A percentile compares a stretch with the other conserved stretches of the same genome.
Conservation (phyloP, 345 rosid genomes). For the Citrus unshiu region DNA sequence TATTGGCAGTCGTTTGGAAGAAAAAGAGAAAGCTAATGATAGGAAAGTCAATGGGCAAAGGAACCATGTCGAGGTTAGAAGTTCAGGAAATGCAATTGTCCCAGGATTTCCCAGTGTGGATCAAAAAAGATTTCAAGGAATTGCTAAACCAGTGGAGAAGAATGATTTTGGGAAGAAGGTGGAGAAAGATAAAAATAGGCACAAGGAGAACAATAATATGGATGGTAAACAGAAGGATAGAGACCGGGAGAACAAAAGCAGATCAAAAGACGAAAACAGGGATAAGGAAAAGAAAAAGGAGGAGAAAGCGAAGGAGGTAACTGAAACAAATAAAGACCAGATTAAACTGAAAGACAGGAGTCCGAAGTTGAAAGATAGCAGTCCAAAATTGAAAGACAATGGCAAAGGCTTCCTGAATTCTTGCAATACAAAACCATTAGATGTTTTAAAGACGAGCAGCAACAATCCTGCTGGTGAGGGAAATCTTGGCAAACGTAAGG, state of each 20-base stretch:
- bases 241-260: conserved; percentile 27
- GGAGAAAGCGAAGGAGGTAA: conserved; percentile 38
- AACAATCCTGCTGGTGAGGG: conserved; percentile 18
- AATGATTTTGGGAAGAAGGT: conserved; percentile 28
- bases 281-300: conserved; percentile 39
- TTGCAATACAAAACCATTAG: conserved; percentile 17
- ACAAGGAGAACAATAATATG: conserved; percentile 27
- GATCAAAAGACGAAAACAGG: conserved; percentile 32
- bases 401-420: conserved; percentile 17
- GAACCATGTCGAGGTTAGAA: conserved; percentile 19
- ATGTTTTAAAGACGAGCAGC: conserved; percentile 15
- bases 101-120: conserved; percentile 23
- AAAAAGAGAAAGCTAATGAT: conserved; percentile 26
- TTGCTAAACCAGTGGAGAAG: conserved; percentile 35
- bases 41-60: conserved; percentile 27
- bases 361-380: conserved; percentile 15
- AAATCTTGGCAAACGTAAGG: conserved; percentile 55
- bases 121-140: conserved; percentile 34
- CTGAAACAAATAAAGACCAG: conserved; percentile 30
- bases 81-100: conserved; percentile 22
- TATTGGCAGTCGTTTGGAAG: conserved; percentile 15
- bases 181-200: conserved; percentile 35
- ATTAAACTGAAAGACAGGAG: conserved; percentile 21
- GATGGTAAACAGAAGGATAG: conserved; percentile 26
- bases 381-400: conserved; percentile 13